These are phyloP conservation scores for Rhodomyrtus tomentosa DNA, from an alignment of 345 rosid species.

Conservation along the genomic window DNA sequence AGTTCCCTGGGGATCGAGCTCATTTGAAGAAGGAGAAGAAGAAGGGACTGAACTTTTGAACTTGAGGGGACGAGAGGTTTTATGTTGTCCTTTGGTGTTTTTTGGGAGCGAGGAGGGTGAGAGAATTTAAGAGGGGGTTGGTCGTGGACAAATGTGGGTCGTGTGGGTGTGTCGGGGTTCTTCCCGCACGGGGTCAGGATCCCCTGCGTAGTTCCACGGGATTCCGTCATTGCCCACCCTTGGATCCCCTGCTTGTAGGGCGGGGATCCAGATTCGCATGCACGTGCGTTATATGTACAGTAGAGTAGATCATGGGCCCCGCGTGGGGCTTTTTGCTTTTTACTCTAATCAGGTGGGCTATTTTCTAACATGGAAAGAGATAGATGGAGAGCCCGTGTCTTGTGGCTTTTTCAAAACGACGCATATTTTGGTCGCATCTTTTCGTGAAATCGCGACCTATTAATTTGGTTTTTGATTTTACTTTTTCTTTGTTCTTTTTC, in stretches of 20 bases:
- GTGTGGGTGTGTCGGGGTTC: background rate
- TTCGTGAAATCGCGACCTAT: too few relatives aligned
- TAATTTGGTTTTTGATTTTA: too few relatives aligned
- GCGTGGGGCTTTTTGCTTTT: background rate
- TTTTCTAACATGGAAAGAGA: background rate
- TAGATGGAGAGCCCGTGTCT: background rate
- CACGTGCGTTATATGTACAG: rapidly evolving
- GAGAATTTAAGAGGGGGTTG: background rate
- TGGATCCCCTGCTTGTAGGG: too few relatives aligned
- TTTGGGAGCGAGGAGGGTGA: background rate
- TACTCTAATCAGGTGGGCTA: background rate
- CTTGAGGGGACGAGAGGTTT: background rate
- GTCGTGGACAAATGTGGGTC: background rate
- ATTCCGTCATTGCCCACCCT: too few relatives aligned
- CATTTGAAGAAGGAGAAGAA: background rate
- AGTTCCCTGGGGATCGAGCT: background rate
- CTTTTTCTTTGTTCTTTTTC: too few relatives aligned
- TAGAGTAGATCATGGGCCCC: background rate
- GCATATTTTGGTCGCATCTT: background rate
- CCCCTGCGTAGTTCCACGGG: too few relatives aligned
- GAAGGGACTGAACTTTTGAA: background rate
- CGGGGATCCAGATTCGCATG: too few relatives aligned
- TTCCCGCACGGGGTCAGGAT: too few relatives aligned
- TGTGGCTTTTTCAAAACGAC: too few relatives aligned
- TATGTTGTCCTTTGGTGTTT: background rate